Conservation (phyloP, 768 basidiomycete species). For the Termitomyces heimii region DNA sequence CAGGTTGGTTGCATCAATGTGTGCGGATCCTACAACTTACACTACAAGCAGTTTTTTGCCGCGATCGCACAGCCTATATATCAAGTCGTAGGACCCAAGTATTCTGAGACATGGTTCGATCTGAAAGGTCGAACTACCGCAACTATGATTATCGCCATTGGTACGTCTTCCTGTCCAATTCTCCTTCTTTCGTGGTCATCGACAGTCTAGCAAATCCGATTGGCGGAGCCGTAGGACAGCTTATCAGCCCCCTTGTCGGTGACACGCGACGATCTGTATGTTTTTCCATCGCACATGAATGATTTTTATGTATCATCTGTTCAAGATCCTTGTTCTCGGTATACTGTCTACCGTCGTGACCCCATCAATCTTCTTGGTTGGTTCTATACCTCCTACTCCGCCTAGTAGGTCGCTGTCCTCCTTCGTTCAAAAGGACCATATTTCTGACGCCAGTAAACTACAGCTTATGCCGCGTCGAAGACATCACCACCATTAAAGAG, state of each 20-base stretch:
- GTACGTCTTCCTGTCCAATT: slow-evolving; percentile 18
- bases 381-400: slow-evolving; percentile 62
- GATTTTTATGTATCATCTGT: not conserved
- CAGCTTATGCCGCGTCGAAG: slow-evolving; percentile 67
- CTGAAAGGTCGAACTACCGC: slow-evolving; percentile 72
- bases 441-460: slow-evolving; percentile 8
- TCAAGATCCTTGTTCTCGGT: slow-evolving; percentile 62
- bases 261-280: slow-evolving; percentile 53
- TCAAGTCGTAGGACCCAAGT: slow-evolving; percentile 74
- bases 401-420: slow-evolving; percentile 48
- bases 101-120: slow-evolving; percentile 83
- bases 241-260: slow-evolving; percentile 60
- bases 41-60: slow-evolving; percentile 44
- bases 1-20: slow-evolving; percentile 38
- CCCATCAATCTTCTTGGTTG: slow-evolving; percentile 56
- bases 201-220: slow-evolving; percentile 58
- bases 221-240: slow-evolving; percentile 67
- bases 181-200: not conserved
- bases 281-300: not conserved
- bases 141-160: slow-evolving; percentile 53
- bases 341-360: slow-evolving; percentile 60
- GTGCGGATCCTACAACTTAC: not conserved
- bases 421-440: not conserved
- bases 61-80: slow-evolving; percentile 66
- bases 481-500: slow-evolving; percentile 45